These are phyloP conservation scores for Panus rudis DNA, from an alignment of 768 basidiomycete genomes.

Conservation along the genomic window DNA sequence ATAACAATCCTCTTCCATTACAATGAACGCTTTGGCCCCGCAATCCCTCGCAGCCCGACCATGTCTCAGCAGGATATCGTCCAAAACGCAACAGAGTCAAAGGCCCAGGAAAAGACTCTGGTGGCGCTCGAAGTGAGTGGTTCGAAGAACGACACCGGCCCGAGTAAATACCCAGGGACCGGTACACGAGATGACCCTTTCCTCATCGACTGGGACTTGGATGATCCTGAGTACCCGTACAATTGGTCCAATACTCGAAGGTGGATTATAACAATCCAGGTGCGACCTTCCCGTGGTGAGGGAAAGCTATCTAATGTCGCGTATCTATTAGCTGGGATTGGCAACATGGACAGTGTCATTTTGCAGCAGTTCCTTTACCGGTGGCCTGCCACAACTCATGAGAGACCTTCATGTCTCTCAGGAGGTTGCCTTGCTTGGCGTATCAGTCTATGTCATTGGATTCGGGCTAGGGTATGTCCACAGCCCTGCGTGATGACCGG, in stretches of 20 bases:
- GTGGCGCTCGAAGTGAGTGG: no score
- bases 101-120: no score
- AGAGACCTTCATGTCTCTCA: slow-evolving; percentile 42
- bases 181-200: slow-evolving; percentile 45
- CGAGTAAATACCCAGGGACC: slow-evolving; percentile 31
- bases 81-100: no score
- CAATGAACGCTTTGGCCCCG: no score
- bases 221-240: slow-evolving; percentile 49
- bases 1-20: no score
- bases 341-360: slow-evolving; percentile 55
- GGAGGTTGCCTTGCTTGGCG: slow-evolving; percentile 48
- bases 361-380: slow-evolving; percentile 50
- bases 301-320: neutral
- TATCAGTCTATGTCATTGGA: slow-evolving; percentile 57
- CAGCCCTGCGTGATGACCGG: no score
- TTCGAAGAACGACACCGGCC: no score
- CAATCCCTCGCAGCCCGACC: no score
- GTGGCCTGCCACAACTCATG: slow-evolving; percentile 39
- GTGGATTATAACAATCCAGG: slow-evolving; percentile 52
- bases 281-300: slow-evolving; percentile 13
- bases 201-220: slow-evolving; percentile 45
- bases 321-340: slow-evolving; percentile 27
- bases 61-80: no score
- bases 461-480: slow-evolving; percentile 47
- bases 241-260: slow-evolving; percentile 43